phyloP scores from a whole-genome alignment of 2,329 filamentous ascomycete species.

The Phialemonium atrogriseum region DNA sequence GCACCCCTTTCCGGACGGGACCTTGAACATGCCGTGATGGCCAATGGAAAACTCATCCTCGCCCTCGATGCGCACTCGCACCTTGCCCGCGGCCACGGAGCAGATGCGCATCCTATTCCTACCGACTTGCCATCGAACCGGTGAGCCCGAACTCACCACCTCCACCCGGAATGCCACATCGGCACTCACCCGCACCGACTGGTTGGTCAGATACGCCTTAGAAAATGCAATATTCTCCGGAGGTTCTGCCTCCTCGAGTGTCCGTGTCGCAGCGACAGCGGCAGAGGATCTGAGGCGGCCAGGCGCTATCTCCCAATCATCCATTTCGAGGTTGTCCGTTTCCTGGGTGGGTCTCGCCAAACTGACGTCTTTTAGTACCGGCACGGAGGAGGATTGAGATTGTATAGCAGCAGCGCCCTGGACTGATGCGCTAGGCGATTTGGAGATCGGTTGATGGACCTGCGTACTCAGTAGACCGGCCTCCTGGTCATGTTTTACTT shows the following conservation, averaged over 20 bases:
- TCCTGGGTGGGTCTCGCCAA: no score
- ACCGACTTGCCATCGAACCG: constrained; percentile 12
- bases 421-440: no score
- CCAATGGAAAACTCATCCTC: constrained; percentile 18
- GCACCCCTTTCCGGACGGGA: constrained; percentile 12
- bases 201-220: constrained; percentile 20
- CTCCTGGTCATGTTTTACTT: no score
- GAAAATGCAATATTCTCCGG: constrained; percentile 21
- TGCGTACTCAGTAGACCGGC: no score
- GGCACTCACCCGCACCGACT: constrained; percentile 16
- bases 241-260: constrained; percentile 7
- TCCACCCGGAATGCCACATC: constrained; percentile 20
- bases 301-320: constrained; percentile 27
- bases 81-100: constrained; percentile 22
- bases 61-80: constrained; percentile 13
- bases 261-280: no score
- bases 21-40: constrained; percentile 18
- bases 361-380: no score
- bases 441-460: no score
- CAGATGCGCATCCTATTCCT: constrained; percentile 14
- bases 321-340: constrained; percentile 21
- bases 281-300: constrained; percentile 15
- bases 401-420: no score
- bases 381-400: no score
- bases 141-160: constrained; percentile 16